Base-by-base conservation (phyloP, 2,329 filamentous ascomycete species). In the Lasiodiplodia sp. region DNA sequence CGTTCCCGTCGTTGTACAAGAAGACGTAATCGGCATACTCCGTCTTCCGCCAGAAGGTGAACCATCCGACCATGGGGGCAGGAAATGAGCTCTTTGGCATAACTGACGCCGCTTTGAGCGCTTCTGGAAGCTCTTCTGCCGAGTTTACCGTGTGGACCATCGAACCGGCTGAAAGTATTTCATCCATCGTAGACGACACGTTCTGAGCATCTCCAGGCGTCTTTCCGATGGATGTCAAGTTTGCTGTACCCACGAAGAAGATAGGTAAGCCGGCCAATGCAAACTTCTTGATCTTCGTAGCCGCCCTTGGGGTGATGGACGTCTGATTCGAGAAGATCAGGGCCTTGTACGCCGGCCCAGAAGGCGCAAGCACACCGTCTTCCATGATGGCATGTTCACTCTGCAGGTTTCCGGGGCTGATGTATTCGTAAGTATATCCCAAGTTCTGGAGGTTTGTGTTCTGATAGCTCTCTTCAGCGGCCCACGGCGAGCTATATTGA, bases 381-480 rank as follows among this genome's bases (percentile, higher is more conserved):
- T 66, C 38, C 0, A 85, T 82, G 2, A 71, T 69, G 0, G 83
- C 82, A 12, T 78, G 68, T 0, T 78, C 75, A 0, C 82, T 78
- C 1, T 67, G 74, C 40, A 86, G 79, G 64, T 84, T 85, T 16
- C 82, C 80, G 0, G 83, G 80, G 3, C 76, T 77, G 0, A 86
- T 73, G 69, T 85, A 86, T 12, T 81, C 79, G 70, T 83, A 84
- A 0, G 80, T 77, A 69, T 76, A 83, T 0, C 81, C 71, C 4
- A 68, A 63, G n/a, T 69, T 52, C n/a, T 72, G 65, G 18, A 74
- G 68, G 49, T 72, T 72, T 1, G 62, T 60, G 5, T 71, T 70
- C 25, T 66, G 57, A 52, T 73, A 73, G 51, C 68, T 69, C 6
- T 14, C 47, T 14, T 49, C n/a, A 1, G 63, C 53, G 1, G 37